Percentiles rank a stretch among this genome's conserved stretches.
Evolutionary conservation across 2,329 filamentous ascomycete genomes (phyloP).

Genomic region (Clarireedia hainanense): DNA sequence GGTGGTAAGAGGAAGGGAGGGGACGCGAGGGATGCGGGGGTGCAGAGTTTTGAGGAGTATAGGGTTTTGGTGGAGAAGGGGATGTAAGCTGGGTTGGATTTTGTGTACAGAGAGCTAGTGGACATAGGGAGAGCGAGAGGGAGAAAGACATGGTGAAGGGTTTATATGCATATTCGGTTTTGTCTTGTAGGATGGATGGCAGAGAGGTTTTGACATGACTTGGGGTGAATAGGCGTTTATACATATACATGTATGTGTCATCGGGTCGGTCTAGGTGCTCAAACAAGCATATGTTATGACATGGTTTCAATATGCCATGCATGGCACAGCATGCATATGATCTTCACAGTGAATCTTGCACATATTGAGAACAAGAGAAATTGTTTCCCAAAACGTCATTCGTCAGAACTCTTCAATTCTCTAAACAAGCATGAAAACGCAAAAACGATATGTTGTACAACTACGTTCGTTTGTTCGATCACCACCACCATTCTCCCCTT

Average conservation of each 20-base stretch:
- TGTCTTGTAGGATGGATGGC: background rate
- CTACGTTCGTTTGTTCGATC: background rate
- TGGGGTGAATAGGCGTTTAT: background rate
- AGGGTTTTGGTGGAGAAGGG: constrained; percentile 23
- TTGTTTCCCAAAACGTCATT: background rate
- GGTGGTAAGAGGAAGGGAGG: background rate
- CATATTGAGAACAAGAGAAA: background rate
- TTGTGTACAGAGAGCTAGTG: constrained; percentile 1
- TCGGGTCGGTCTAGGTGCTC: no score
- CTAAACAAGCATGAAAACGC: constrained; percentile 8
- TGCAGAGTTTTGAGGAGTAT: constrained; percentile 22
- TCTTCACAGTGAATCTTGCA: background rate
- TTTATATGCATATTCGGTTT: no score
- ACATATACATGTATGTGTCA: no score
- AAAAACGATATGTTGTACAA: constrained; percentile 16
- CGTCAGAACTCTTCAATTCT: constrained; percentile 6
- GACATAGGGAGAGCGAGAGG: background rate
- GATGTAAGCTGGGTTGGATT: constrained; percentile 16
- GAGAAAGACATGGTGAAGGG: background rate
- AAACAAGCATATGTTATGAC: background rate
- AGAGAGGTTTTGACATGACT: background rate
- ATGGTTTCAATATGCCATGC: background rate
- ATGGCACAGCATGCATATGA: background rate
- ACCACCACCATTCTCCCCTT: background rate
- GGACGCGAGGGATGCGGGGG: background rate